Evolutionary conservation across 495 filamentous ascomycete genomes (phyloP), one percentile per base, ranked within the genome.

Genomic region (Sabuloglossum arenarium): DNA sequence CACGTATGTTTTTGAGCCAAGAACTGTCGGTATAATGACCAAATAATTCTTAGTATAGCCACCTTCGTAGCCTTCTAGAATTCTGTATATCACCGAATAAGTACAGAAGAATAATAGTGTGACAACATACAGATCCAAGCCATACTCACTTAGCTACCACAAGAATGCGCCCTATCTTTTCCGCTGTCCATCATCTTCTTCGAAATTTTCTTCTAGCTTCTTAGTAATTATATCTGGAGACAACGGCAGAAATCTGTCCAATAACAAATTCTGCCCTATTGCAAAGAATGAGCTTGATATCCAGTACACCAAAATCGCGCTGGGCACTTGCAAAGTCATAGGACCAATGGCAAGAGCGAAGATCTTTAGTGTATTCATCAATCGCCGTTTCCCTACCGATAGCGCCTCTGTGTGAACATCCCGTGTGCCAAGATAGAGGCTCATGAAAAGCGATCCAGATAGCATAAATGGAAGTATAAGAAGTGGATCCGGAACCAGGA

Each of bases 281-380:
- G 66, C 67, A 51, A 65, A 61, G 5, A 61, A 12, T 1, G 69
- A 59, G 11, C 75, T 72, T 0, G 74, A 69, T 16, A 85, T 71
- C 85, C 85, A 89, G 60, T 88, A 89, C 14, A 88, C 62, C 59
- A 86, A 71, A 39, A 88, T 67, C 0, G 80, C 83, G 28, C 69
- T 69, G 2, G 82, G 82, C 54, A 85, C 61, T 45, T 63, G 34
- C 19, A 59, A 57, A 12, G 75, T 76, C 5, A 70, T 10, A 3
- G 77, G 77, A 0, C 75, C 76, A 5, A 74, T 59, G 0, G 61
- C 56, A 19, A 71, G 42, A 3, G 69, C 66, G 16, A 76, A 2
- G 3, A 71, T 24, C n/a, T 69, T 54, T 14, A 75, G 50, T 1
- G 34, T 56, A 28, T 70, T 66, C 21, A 62, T 66, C 0, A 77